Conservation (phyloP, 495 filamentous ascomycete species). For the Penicillium goetzii region DNA sequence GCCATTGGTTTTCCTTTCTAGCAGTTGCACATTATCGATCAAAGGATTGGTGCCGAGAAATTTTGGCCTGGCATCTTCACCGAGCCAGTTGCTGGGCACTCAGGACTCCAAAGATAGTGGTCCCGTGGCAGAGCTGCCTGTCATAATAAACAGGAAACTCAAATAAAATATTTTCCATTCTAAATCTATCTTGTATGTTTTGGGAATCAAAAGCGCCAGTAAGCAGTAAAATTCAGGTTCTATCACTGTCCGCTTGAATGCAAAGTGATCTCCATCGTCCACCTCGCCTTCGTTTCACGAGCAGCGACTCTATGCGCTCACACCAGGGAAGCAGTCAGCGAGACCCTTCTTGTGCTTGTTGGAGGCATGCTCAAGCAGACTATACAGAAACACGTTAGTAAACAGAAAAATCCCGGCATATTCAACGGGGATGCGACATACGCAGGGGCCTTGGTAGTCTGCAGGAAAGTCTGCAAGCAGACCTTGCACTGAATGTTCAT, state of each 20-base stretch:
- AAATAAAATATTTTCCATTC: neutral
- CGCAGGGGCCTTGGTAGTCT: conserved; percentile 38
- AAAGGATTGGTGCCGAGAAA: too few relatives aligned
- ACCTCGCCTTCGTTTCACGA: neutral
- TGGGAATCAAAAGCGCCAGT: conserved; percentile 6
- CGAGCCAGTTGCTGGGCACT: neutral
- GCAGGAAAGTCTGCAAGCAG: conserved; percentile 36
- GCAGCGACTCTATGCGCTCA: conserved; percentile 18
- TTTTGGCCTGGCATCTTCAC: neutral
- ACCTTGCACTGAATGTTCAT: conserved; percentile 34
- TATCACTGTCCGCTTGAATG: conserved; percentile 7
- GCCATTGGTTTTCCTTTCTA: neutral
- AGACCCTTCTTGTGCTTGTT: conserved; percentile 38
- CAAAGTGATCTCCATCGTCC: neutral
- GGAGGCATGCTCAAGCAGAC: conserved; percentile 35
- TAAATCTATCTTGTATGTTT: neutral
- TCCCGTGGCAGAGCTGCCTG: neutral
- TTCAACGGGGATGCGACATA: conserved; percentile 13
- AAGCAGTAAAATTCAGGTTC: conserved; percentile 2
- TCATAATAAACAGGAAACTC: neutral
- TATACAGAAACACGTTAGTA: conserved; percentile 1
- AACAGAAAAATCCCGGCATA: neutral
- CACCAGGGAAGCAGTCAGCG: conserved; percentile 33
- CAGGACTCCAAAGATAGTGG: neutral
- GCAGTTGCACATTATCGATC: neutral